These are phyloP conservation scores for Sugiyamaella novakii DNA, from an alignment of 1,139 yeast species.

Conservation along the genomic window DNA sequence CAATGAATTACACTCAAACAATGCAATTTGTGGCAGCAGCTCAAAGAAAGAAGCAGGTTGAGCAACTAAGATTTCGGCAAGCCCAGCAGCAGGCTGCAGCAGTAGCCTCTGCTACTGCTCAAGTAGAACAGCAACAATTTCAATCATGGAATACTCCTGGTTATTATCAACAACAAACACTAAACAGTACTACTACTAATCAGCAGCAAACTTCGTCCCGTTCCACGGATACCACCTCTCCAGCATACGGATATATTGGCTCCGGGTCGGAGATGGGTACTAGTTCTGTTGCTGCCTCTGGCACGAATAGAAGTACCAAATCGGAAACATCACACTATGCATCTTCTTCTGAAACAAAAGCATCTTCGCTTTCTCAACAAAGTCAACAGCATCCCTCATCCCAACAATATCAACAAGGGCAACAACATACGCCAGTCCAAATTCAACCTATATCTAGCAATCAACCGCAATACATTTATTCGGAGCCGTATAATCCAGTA, in stretches of 20 bases:
- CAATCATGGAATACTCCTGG: slow-evolving; percentile 13
- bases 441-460: slow-evolving; percentile 12
- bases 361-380: slow-evolving; percentile 13
- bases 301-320: neutral
- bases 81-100: slow-evolving; percentile 20
- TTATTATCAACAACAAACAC: slow-evolving; percentile 15
- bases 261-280: slow-evolving; percentile 1
- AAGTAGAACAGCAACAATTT: slow-evolving; percentile 23
- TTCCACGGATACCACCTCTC: slow-evolving; percentile 6
- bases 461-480: slow-evolving; percentile 11
- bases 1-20: slow-evolving; percentile 41
- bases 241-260: slow-evolving; percentile 12
- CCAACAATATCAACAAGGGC: slow-evolving; percentile 12
- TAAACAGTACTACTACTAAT: slow-evolving; percentile 1
- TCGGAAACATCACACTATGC: slow-evolving; percentile 5
- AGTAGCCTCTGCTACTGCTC: slow-evolving; percentile 4
- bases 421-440: slow-evolving; percentile 23
- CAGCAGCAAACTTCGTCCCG: slow-evolving; percentile 4
- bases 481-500: slow-evolving; percentile 7
- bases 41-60: slow-evolving; percentile 37
- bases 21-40: slow-evolving; percentile 45
- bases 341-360: slow-evolving; percentile 7
- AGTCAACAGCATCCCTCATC: slow-evolving; percentile 13
- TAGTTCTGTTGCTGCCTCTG: slow-evolving; percentile 3
- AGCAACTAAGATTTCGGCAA: slow-evolving; percentile 30